A percentile compares a stretch with the other conserved stretches of the same genome.
These are phyloP conservation scores for Moelleriella libera DNA, from an alignment of 2,329 filamentous ascomycete species.

Conservation along the genomic window DNA sequence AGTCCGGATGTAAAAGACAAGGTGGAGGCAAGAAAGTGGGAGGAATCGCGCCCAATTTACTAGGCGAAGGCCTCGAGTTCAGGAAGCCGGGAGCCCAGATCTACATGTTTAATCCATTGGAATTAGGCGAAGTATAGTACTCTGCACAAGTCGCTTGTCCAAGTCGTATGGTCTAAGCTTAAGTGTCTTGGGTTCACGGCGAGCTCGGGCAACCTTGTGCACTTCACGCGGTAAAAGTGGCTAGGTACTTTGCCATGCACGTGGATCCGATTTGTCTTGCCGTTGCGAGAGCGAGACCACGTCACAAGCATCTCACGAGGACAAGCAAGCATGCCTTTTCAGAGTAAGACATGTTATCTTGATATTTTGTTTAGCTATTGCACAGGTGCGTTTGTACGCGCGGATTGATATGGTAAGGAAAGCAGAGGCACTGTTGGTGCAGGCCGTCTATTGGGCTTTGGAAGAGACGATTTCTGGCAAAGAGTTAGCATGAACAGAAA, in stretches of 20 bases:
- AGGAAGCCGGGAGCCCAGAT: not conserved
- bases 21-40: constrained; percentile 22
- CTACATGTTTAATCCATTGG: not conserved
- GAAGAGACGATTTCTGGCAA: constrained; percentile 43
- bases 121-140: too few relatives aligned
- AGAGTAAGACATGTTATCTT: not conserved
- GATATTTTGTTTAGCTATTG: constrained; percentile 28
- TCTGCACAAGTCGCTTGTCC: too few relatives aligned
- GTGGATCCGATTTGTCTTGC: too few relatives aligned
- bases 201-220: too few relatives aligned
- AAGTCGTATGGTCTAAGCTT: too few relatives aligned
- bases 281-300: too few relatives aligned
- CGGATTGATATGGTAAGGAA: constrained; percentile 40
- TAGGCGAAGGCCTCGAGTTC: not conserved
- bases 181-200: too few relatives aligned
- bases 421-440: constrained; percentile 19
- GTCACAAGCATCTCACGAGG: too few relatives aligned
- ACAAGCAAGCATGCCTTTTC: not conserved
- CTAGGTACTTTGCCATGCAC: too few relatives aligned
- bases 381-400: constrained; percentile 43
- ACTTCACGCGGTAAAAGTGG: too few relatives aligned
- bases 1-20: constrained; percentile 10
- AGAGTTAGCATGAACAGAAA: constrained; percentile 16
- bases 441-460: constrained; percentile 46
- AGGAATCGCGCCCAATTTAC: constrained; percentile 26